phyloP scores from a whole-genome alignment of 2,329 filamentous ascomycete species.

The Claviceps maximensis region DNA sequence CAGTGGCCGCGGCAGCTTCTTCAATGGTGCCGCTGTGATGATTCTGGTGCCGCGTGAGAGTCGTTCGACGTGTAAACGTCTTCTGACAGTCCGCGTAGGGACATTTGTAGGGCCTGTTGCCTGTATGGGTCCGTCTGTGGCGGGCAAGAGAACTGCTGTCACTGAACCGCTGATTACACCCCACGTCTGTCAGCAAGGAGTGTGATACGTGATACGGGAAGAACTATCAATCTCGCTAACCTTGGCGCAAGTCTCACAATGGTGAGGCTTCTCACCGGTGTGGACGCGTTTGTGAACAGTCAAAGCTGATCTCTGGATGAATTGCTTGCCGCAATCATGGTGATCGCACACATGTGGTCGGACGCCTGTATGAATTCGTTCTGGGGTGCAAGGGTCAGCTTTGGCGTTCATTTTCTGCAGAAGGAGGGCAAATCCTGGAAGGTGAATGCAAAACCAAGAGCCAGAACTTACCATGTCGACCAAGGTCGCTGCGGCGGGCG shows the following conservation, averaged over 20 bases:
- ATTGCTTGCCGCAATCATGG: constrained; percentile 81
- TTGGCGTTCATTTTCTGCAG: background rate
- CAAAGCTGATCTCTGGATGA: constrained; percentile 90
- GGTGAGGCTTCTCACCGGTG: constrained; percentile 95
- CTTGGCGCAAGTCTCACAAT: constrained; percentile 95
- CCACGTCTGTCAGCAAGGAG: background rate
- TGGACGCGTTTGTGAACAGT: constrained; percentile 94
- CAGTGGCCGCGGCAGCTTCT: constrained; percentile 79
- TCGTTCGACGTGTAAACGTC: constrained; percentile 92
- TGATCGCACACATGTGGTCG: constrained; percentile 88
- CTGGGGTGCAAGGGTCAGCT: constrained; percentile 34
- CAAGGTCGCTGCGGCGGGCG: constrained; percentile 83
- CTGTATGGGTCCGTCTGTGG: constrained; percentile 88
- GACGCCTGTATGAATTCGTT: constrained; percentile 87
- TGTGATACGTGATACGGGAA: background rate
- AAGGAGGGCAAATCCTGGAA: no score
- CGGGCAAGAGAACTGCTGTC: constrained; percentile 89
- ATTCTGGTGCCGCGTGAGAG: constrained; percentile 88
- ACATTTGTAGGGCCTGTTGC: constrained; percentile 93
- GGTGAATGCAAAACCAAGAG: background rate
- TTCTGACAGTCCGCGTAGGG: constrained; percentile 96
- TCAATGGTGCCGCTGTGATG: constrained; percentile 92
- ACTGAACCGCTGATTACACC: constrained; percentile 67
- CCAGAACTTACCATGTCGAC: constrained; percentile 66
- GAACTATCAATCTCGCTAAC: constrained; percentile 34